These are phyloP conservation scores for Rhizopus delemar DNA, from an alignment of 371 early-diverging fungal genomes.

Conservation along the genomic window DNA sequence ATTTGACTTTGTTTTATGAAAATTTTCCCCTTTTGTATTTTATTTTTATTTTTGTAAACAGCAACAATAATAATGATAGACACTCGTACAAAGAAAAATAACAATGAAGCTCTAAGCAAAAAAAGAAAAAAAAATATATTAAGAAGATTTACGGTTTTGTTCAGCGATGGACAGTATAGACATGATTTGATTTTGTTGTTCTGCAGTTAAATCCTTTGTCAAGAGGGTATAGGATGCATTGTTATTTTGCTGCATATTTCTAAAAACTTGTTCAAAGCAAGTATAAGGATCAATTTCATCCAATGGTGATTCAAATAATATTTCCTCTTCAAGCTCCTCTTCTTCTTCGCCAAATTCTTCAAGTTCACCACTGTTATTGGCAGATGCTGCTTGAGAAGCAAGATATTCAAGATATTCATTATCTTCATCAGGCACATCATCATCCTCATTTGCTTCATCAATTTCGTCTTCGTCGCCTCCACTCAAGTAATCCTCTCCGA, in stretches of 20 bases:
- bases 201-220: conserved; percentile 53
- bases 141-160: conserved; percentile 27
- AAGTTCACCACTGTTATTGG: conserved; percentile 57
- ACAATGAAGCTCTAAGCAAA: too few relatives aligned
- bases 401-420: conserved; percentile 67
- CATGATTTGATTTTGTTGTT: conserved; percentile 51
- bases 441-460: conserved; percentile 48
- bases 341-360: conserved; percentile 73
- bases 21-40: too few relatives aligned
- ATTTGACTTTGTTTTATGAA: too few relatives aligned
- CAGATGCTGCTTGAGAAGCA: conserved; percentile 55
- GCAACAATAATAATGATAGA: too few relatives aligned
- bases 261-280: conserved; percentile 63
- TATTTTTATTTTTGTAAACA: too few relatives aligned
- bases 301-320: conserved; percentile 79
- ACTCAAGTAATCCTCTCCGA: conserved; percentile 32
- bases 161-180: conserved; percentile 45
- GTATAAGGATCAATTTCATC: conserved; percentile 84
- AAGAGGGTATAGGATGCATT: conserved; percentile 51
- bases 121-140: too few relatives aligned
- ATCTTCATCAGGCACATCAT: conserved; percentile 61
- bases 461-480: conserved; percentile 38
- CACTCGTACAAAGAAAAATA: too few relatives aligned
- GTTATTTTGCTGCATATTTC: conserved; percentile 46
- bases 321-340: conserved; percentile 76